These are phyloP conservation scores for Oxyria digyna DNA, from an alignment of 148 eudicot genomes.

Conservation along the genomic window DNA sequence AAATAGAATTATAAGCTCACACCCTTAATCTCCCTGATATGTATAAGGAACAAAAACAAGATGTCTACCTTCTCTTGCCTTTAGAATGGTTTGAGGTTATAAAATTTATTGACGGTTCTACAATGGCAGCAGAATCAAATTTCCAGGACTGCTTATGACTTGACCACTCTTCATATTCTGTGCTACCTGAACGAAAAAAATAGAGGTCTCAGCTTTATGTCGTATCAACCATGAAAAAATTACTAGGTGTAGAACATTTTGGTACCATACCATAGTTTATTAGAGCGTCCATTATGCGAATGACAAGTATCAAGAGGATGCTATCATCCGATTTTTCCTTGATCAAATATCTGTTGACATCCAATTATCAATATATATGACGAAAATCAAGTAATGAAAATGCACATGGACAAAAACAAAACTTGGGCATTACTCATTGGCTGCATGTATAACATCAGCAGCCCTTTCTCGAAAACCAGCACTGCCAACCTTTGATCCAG, in stretches of 20 bases:
- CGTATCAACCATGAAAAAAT: background rate
- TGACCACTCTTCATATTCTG: constrained; percentile 94
- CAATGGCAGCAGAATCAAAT: constrained; percentile 83
- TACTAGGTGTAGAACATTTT: background rate
- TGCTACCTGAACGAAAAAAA: constrained; percentile 47
- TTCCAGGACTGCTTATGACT: constrained; percentile 96
- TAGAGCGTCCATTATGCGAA: constrained; percentile 82
- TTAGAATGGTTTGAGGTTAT: constrained; percentile 55
- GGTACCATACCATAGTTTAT: constrained; percentile 59
- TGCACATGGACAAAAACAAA: background rate
- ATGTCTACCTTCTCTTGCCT: constrained; percentile 67
- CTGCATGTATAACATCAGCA: constrained; percentile 68
- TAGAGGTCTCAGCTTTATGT: background rate
- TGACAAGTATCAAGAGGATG: constrained; percentile 70
- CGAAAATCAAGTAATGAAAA: constrained; percentile 12
- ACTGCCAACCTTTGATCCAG: constrained; percentile 75
- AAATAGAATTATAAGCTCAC: background rate
- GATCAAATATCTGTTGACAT: constrained; percentile 52
- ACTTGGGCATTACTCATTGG: constrained; percentile 52
- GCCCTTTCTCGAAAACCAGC: constrained; percentile 73
- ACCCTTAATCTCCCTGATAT: background rate
- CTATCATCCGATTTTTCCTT: constrained; percentile 95
- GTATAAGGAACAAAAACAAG: background rate
- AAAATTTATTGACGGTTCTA: constrained; percentile 80
- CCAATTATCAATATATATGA: constrained; percentile 13